Evolutionary conservation across 139 green algal genomes (phyloP).

Genomic region (Chlorella ohadii): DNA sequence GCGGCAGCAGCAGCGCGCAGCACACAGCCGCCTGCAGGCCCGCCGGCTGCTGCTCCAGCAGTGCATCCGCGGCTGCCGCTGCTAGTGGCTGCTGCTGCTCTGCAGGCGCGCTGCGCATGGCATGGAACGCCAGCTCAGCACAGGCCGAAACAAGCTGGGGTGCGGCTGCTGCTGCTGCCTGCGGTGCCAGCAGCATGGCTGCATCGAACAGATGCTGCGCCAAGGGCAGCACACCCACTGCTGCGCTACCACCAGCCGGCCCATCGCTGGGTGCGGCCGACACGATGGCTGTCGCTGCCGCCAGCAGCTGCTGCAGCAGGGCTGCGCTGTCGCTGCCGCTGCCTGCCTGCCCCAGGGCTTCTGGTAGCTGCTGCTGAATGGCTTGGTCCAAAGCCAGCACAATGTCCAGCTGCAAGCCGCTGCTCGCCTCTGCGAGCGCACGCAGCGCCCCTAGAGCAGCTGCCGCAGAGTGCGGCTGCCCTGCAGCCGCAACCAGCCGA

Average conservation of each 20-base stretch:
- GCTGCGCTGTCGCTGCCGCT: background rate
- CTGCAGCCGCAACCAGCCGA: background rate
- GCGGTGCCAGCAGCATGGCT: background rate
- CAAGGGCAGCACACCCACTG: background rate
- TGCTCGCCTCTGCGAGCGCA: conserved; percentile 1
- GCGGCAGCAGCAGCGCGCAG: conserved; percentile 7
- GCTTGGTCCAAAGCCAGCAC: conserved; percentile 1
- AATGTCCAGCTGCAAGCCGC: background rate
- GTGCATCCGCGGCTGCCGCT: background rate
- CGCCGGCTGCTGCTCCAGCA: background rate
- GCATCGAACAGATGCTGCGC: conserved; percentile 20
- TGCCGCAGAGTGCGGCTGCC: background rate
- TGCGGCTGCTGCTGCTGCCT: background rate
- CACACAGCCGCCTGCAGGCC: background rate
- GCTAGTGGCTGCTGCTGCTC: conserved; percentile 5
- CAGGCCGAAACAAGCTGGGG: background rate
- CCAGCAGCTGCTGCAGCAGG: conserved; percentile 28
- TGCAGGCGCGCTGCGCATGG: background rate
- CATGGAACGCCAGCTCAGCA: conserved; percentile 14
- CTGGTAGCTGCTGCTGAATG: conserved; percentile 13
- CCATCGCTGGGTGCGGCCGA: background rate
- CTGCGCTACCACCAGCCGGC: background rate
- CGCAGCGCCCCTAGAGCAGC: background rate
- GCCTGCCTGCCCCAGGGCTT: background rate
- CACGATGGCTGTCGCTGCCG: background rate